Evolutionary conservation across 768 basidiomycete species (phyloP).

Genomic region (Botryobasidium botryosum): DNA sequence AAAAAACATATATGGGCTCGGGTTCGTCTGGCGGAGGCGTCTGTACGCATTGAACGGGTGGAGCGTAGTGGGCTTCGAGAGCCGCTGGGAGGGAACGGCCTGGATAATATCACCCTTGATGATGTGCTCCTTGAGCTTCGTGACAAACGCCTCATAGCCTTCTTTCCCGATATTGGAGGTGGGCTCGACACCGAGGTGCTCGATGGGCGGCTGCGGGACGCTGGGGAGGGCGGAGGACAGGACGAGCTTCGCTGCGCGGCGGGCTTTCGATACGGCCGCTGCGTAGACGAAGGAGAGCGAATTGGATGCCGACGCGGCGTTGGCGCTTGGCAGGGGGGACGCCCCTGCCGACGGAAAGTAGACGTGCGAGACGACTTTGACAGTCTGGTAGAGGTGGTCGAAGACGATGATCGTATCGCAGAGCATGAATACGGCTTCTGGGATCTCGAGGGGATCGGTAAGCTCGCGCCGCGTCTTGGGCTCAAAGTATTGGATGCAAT

Average conservation of each 20-base stretch:
- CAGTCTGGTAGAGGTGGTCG: constrained; percentile 87
- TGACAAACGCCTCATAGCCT: constrained; percentile 85
- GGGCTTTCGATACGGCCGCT: constrained; percentile 67
- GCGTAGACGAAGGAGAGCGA: constrained; percentile 75
- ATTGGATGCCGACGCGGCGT: constrained; percentile 29
- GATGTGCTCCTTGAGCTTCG: constrained; percentile 83
- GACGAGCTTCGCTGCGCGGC: constrained; percentile 60
- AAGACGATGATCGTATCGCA: constrained; percentile 90
- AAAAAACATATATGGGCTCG: constrained; percentile 99
- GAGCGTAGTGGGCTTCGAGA: constrained; percentile 66
- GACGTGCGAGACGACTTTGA: constrained; percentile 94
- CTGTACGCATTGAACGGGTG: constrained; percentile 98
- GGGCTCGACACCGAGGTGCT: constrained; percentile 35
- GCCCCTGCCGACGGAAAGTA: constrained; percentile 38
- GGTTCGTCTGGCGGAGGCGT: constrained; percentile 84
- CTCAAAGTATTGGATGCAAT: constrained; percentile 93
- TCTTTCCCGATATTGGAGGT: constrained; percentile 81
- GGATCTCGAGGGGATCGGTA: constrained; percentile 67
- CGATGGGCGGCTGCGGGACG: constrained; percentile 38
- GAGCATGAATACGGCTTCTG: constrained; percentile 94
- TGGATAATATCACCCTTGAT: constrained; percentile 96
- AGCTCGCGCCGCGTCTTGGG: constrained; percentile 66
- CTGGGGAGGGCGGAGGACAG: constrained; percentile 36
- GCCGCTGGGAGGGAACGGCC: constrained; percentile 88
- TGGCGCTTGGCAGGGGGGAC: constrained; percentile 16